Evolutionary conservation across 1,139 yeast genomes (phyloP), one percentile per base, ranked within the genome.

Genomic region (Yamadazyma diospyri): DNA sequence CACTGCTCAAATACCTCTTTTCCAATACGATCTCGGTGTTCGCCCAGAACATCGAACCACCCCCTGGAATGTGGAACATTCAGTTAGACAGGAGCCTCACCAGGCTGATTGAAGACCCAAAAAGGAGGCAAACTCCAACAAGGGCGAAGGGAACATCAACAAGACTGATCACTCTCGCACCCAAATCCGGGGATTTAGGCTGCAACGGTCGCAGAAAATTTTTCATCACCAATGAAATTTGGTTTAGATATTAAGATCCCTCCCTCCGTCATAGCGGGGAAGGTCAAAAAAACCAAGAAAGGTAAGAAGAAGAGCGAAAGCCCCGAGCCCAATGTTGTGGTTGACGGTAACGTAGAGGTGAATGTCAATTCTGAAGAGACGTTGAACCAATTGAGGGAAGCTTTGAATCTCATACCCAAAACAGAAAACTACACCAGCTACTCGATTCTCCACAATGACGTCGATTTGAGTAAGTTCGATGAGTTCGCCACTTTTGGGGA

Each of bases 361-460:
- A 40, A 47, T 28, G 53, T 64, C 22, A 48, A 61, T 11, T 42
- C 40, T 9, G 52, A 59, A 21, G 86, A 79, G 44, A 58, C 78
- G 18, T 50, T 83, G 37, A 62, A 70, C 33, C 87, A 81, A 40
- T 66, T 85, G 36, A 71, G 64, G 44, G 78, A 76, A 50, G 69
- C 81, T 16, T 59, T 86, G 36, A 61, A 71, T 19, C 62, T 76
- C 17, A 56, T 76, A 22, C 76, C 81, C 10, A 64, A 67, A 19
- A 71, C 81, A 27, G 70, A 72, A 46, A 80, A 76, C 37, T 69
- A 72, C 48, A 81, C 94, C 23, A 73, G 77, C 47, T 86, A 77
- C 51, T 60, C 69, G 6, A 61, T 85, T 19, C 52, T 47, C 33
- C 52, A 55, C 35, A 54, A 63, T n/a, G 72, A 65, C 12, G 38